Evolutionary conservation across 164 flowering plant genomes (phyloP), one percentile per base, ranked within the genome.

Genomic region (Brasenia schreberi): DNA sequence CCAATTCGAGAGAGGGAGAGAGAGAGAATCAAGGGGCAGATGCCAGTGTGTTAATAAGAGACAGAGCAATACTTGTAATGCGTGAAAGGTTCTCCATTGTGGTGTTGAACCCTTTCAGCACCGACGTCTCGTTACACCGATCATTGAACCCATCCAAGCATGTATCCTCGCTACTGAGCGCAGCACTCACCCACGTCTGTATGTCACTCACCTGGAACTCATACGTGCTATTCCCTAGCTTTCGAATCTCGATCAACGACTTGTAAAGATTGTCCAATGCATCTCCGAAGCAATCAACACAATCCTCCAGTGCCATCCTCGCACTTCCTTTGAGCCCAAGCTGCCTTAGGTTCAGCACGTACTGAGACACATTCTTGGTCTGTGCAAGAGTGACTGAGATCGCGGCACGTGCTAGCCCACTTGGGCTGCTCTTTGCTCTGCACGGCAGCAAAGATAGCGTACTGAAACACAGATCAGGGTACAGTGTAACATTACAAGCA

Each of bases 51-150:
- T 72, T 79, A 33, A 82, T 82, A 49, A 89, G 80, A 65, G 95
- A 95, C 64, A 92, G 76, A 0, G 98, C 88, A 68, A 89, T 92
- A 58, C 98, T 89, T 0, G 94, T 83, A 5, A 84, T 33, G 10
- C 77, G 75, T 59, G 73, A 69, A 3, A 70, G 76, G 39, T 73
- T 82, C 58, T 42, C 10, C 2, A 89, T 87, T 68, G 62, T 67
- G 2, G 33, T 72, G 1, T 19, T 70, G 18, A 87, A 43, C 72
- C 33, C 0, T 58, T 18, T 72, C 7, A 72, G 72, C 9, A 61
- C 65, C 17, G 39, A 69, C 49, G 79, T 77, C 23, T 59, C 67
- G 10, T 39, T 65, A 11, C 42, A 67, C 9, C 70, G 84, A 11
- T 68, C 85, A 3, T 72, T 76, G 33, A 89, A 84, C 9, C 95